These are phyloP conservation scores for Aspergillus cavernicola DNA, from an alignment of 495 filamentous ascomycete species.

Conservation along the genomic window DNA sequence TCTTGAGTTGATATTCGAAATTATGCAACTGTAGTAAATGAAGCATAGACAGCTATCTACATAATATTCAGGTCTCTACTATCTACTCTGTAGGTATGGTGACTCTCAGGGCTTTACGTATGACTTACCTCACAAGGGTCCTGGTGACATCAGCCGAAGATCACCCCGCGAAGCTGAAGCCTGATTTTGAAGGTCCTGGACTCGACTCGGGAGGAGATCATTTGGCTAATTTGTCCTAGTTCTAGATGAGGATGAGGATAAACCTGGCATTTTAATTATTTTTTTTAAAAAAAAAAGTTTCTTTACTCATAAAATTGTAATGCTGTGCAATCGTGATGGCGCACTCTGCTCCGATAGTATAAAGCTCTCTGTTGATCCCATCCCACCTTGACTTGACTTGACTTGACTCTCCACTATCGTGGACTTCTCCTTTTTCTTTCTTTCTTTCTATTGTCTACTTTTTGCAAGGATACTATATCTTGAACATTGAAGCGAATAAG, in stretches of 20 bases:
- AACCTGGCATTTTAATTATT: not conserved
- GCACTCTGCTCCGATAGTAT: not conserved
- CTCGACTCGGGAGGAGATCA: not conserved
- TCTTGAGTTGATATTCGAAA: too few species aligned
- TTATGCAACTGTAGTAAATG: not conserved
- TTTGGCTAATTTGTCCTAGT: not conserved
- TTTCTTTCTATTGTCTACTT: not conserved
- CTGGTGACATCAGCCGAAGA: constrained; percentile 5
- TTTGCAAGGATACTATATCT: too few species aligned
- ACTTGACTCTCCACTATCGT: not conserved
- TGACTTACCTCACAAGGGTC: not conserved
- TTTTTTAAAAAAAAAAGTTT: too few species aligned
- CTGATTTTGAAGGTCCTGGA: not conserved
- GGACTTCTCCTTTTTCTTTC: not conserved
- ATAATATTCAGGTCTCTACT: too few species aligned
- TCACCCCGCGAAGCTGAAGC: not conserved
- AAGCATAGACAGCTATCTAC: too few species aligned
- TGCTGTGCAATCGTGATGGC: too few species aligned
- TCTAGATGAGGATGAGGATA: not conserved
- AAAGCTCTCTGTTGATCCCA: not conserved
- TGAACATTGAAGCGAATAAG: too few species aligned
- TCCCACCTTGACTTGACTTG: too few species aligned
- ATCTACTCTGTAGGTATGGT: not conserved
- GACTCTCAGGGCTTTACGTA: not conserved
- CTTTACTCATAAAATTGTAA: too few species aligned